Evolutionary conservation across 768 basidiomycete genomes (phyloP).

Genomic region (Suillus plorans): DNA sequence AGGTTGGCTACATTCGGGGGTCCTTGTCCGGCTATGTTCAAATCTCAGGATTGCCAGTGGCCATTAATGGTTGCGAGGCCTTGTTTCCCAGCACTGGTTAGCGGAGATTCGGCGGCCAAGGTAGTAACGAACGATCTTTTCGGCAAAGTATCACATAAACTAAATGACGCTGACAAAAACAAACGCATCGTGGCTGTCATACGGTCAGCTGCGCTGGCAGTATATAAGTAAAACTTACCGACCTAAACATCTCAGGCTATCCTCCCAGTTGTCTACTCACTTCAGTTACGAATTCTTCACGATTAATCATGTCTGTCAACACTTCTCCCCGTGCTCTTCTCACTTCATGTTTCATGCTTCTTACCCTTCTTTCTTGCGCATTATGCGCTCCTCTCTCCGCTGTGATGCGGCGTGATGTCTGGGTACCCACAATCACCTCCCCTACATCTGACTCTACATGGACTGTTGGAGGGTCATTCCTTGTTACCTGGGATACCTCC

Average conservation of each 20-base stretch:
- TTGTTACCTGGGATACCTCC: conserved; percentile 48
- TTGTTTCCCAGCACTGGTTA: not conserved
- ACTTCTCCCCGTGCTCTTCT: conserved; percentile 8
- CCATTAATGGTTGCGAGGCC: not conserved
- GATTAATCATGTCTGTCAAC: conserved; percentile 16
- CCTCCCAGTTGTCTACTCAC: not conserved
- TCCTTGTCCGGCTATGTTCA: not conserved
- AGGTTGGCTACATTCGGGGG: not conserved
- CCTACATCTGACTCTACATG: conserved; percentile 40
- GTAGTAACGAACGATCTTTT: not conserved
- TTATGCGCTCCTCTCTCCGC: conserved; percentile 28
- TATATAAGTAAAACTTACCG: conserved; percentile 15
- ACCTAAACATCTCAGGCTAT: not conserved
- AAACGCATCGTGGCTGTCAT: conserved; percentile 3
- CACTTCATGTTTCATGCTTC: conserved; percentile 10
- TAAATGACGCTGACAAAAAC: not conserved
- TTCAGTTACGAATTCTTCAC: conserved; percentile 9
- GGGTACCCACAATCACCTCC: conserved; percentile 40
- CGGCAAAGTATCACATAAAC: not conserved
- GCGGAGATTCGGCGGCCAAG: not conserved
- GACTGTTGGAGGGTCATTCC: conserved; percentile 38
- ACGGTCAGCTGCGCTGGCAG: conserved; percentile 9
- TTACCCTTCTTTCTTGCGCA: conserved; percentile 27
- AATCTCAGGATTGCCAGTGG: not conserved
- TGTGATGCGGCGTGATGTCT: conserved; percentile 43